Base-by-base conservation (phyloP, 495 filamentous ascomycete genomes). In the Usnea hakonensis region DNA sequence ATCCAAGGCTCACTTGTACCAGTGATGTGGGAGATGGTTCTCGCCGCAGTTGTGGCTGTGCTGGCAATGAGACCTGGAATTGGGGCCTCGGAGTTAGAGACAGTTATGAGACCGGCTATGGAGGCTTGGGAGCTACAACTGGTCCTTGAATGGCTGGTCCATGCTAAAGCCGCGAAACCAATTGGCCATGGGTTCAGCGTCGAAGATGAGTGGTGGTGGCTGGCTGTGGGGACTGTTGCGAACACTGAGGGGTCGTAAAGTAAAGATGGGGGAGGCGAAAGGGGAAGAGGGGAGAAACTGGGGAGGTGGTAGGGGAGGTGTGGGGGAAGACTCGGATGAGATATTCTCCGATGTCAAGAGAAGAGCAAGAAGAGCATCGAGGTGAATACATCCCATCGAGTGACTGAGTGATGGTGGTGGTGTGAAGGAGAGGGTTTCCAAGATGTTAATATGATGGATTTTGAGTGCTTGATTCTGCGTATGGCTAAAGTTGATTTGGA, bases 141-240 rank as follows among this genome's bases (percentile, higher is more conserved):
- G 46, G 69, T 91, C 44, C 62, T 91, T 57, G 77, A 79, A n/a
- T 95, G 90, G 90, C 68, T 83, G 58, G 72, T 71, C 44, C 58
- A 74, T 35, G 73, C 57, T 33, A 71, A 66, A 67, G 63, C 57
- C 21, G 67, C 71, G 58, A 66, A 62, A 60, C 73, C 70, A 54
- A 63, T 70, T 23, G 70, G 73, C 5, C 69, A 75, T 6, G 77
- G 78, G 23, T 84, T 82, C 73, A 76, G 67, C 8, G 76, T 81
- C 16, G 71, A 30, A 11, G 46, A 70, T 48, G 85, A 88, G 70
- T 90, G 86, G 83, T 91, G 88, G 88, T 91, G 87, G 86, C 72
- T 79, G 77, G 66, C 38, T 58, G 30, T 60, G 55, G 44, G 68
- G 61, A 30, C 44, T 55, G 33, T 48, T 1, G 30, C 54, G 28